phyloP scores from a whole-genome alignment of 495 filamentous ascomycete species.

The Penicillium canariense region DNA sequence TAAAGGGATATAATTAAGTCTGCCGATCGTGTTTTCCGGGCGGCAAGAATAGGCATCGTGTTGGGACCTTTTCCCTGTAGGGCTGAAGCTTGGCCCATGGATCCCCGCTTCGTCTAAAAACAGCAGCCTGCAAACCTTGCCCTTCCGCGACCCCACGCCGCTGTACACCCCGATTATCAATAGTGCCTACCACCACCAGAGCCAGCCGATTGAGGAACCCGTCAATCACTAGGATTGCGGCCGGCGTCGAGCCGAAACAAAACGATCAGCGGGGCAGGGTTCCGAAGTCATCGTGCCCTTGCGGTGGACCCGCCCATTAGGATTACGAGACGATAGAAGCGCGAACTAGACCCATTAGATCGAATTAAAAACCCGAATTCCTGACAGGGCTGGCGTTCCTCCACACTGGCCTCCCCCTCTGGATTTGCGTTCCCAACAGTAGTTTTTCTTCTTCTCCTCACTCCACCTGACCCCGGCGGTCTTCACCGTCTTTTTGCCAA shows the following conservation, averaged over 20 bases:
- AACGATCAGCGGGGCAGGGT: too few relatives aligned
- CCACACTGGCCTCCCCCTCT: neutral
- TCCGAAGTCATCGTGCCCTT: too few relatives aligned
- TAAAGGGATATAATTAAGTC: too few relatives aligned
- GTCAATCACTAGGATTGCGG: too few relatives aligned
- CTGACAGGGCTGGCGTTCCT: neutral
- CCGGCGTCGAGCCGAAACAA: too few relatives aligned
- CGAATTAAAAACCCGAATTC: neutral
- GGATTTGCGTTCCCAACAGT: neutral
- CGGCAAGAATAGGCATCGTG: slow-evolving; percentile 6
- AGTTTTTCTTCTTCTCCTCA: slow-evolving; percentile 1
- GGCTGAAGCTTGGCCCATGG: slow-evolving; percentile 29
- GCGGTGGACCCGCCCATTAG: too few relatives aligned
- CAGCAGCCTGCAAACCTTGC: neutral
- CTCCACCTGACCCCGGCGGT: neutral
- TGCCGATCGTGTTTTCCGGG: neutral
- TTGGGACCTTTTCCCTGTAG: slow-evolving; percentile 16
- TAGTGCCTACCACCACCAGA: too few relatives aligned
- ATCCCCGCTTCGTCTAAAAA: neutral
- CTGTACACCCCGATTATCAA: too few relatives aligned
- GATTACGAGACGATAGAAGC: neutral
- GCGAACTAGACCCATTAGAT: neutral
- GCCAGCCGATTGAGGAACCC: too few relatives aligned
- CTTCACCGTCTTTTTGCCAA: slow-evolving; percentile 5
- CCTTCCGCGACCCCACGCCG: too few relatives aligned